These are phyloP conservation scores for Hyaloperonospora arabidopsidis DNA, from an alignment of 352 stramenopile species.

Conservation along the genomic window DNA sequence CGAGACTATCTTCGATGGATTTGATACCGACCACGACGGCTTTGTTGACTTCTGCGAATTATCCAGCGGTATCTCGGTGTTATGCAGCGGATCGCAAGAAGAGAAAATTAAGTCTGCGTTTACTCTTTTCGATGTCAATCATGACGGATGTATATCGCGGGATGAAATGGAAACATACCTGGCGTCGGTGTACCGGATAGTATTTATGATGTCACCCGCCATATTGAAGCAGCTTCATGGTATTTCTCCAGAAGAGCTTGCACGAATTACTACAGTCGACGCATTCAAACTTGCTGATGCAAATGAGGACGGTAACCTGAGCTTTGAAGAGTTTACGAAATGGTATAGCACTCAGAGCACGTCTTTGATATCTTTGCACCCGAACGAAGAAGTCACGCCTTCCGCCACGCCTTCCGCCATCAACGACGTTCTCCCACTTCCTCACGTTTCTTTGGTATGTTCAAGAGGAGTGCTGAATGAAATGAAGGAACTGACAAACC, in stretches of 20 bases:
- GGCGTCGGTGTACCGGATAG: conserved; percentile 71
- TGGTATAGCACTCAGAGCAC: conserved; percentile 57
- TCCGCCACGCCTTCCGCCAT: neutral
- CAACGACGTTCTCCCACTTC: conserved; percentile 8
- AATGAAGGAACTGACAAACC: conserved; percentile 75
- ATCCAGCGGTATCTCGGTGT: conserved; percentile 72
- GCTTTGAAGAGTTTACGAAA: conserved; percentile 76
- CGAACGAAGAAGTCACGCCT: conserved; percentile 5
- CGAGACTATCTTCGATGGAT: conserved; percentile 62
- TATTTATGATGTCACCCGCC: conserved; percentile 63
- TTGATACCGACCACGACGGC: conserved; percentile 68
- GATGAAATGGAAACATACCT: conserved; percentile 86
- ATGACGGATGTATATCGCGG: conserved; percentile 74
- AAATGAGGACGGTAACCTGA: conserved; percentile 64
- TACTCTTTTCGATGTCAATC: conserved; percentile 82
- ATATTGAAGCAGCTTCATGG: conserved; percentile 31
- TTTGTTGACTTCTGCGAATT: conserved; percentile 85
- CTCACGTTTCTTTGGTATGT: conserved; percentile 15
- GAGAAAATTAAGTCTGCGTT: conserved; percentile 82
- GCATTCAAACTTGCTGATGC: conserved; percentile 53
- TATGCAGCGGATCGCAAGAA: conserved; percentile 67
- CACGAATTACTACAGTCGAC: conserved; percentile 54
- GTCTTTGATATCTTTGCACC: conserved; percentile 11
- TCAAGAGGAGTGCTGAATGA: conserved; percentile 51
- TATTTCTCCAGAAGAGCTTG: conserved; percentile 67